phyloP scores from a whole-genome alignment of 257 asterid species.

The Nicotiana tabacum region DNA sequence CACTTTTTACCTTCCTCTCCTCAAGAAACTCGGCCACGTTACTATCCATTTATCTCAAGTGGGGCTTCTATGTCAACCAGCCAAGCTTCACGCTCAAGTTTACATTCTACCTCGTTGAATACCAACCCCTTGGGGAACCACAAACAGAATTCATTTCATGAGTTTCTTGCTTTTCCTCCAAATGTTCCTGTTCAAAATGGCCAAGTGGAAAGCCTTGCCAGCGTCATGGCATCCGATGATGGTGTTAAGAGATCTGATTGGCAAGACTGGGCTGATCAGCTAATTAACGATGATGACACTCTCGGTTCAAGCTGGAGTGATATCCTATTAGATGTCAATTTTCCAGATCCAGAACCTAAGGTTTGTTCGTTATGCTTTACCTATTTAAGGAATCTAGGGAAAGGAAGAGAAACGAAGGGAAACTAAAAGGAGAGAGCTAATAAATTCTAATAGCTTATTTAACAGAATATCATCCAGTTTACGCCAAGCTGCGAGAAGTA shows the following conservation, averaged over 20 bases:
- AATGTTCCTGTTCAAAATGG: conserved; percentile 29
- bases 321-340: conserved; percentile 55
- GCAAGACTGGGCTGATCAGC: conserved; percentile 70
- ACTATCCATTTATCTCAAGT: conserved; percentile 33
- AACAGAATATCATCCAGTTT: not conserved
- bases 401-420: not conserved
- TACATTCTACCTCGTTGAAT: conserved; percentile 27
- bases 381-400: not conserved
- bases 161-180: conserved; percentile 39
- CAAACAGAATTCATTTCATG: conserved; percentile 24
- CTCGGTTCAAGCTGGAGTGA: conserved; percentile 54
- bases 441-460: not conserved
- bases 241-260: conserved; percentile 47
- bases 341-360: conserved; percentile 65
- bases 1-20: conserved; percentile 25
- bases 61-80: not conserved
- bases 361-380: conserved; percentile 32
- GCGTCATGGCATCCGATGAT: conserved; percentile 34
- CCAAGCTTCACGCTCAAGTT: conserved; percentile 20
- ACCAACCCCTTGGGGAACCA: conserved; percentile 20
- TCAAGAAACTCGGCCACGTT: conserved; percentile 22
- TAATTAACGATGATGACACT: conserved; percentile 49
- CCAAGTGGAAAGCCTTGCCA: conserved; percentile 36
- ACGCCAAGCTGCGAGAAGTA: not conserved
- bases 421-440: not conserved